Evolutionary conservation across 2,329 filamentous ascomycete genomes (phyloP), one percentile per base, ranked within the genome.

Genomic region (Xylaria sp.): DNA sequence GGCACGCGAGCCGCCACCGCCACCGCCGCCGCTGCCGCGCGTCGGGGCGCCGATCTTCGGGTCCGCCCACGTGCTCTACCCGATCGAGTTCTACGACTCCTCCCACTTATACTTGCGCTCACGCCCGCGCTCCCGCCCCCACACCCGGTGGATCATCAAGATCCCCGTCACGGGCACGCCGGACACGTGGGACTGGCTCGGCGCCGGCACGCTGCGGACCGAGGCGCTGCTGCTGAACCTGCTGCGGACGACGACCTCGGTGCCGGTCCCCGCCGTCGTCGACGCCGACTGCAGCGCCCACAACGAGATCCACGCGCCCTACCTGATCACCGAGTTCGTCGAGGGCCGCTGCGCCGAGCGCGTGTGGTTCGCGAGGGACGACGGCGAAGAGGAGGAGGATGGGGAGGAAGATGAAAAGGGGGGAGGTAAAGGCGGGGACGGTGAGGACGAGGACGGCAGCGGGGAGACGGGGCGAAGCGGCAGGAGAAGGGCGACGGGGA

Each of bases 241-340:
- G 54, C 50, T 68, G 13, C 48, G 46, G n/a, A 53, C 37, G n/a
- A 51, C 60, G 40, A 62, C 55, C 6, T 18, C 7, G 6, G 26
- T 66, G 1, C 64, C 64, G 1, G 62, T 64, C 8, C 63, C 63
- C 17, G 56, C 55, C 39, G 49, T 66, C 47, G 56, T 66, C 54
- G 63, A 64, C 22, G 62, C 60, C 1, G 59, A 64, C 18, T 52
- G 50, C 11, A 45, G 44, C 4, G 46, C 54, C 2, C 50, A 62
- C n/a, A 60, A 60, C 22, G 50, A 56, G 11, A 2, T 61, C 7
- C 60, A 60, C 16, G 57, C 48, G 13, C 60, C 60, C 3, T 62
- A 61, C 22, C 44, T 59, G 11, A 57, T 62, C 39, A 62, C 56
- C 53, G 57, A 49, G 39, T 58, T 52, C 38, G 47, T 66, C 8